Evolutionary conservation across 768 basidiomycete species (phyloP), one percentile per base, ranked within the genome.

Genomic region (Suillus variegatus): DNA sequence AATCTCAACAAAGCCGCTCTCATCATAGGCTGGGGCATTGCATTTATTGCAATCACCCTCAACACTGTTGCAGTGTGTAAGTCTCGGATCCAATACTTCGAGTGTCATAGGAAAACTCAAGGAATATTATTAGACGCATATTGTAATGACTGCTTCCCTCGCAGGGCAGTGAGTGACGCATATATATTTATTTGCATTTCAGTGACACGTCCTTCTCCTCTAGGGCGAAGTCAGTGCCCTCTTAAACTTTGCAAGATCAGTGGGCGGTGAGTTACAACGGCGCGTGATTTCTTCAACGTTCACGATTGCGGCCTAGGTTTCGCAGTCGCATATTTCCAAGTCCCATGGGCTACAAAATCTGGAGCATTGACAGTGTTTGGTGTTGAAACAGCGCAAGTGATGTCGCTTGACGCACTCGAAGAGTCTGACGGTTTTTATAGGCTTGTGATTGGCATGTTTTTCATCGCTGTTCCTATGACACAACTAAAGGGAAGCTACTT

Each of bases 11-110:
- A 75, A 16, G 65, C 63, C 1, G 75, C 73, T 0, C 57, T 81
- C 38, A 70, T 84, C 8, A 64, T 84, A 41, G 82, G 82, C 0
- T 84, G 82, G 82, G 82, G 80, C 4, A 74, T 84, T 52, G 81
- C 80, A 0, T 71, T 76, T 66, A 61, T 74, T 6, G 71, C 76
- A 3, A 71, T 78, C 25, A 74, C 80, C 71, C 64, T 83, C 64
- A 77, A 76, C 56, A 82, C 82, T 1, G 82, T 81, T 8, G 79
- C 74, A 1, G 72, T 80, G 62, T 83, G 81, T 76, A 61, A 38
- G 74, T 73, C 28, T 46, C 4, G 36, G 64, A 61, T 66, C 61
- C 6, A 7, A 35, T 60, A 16, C 4, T 47, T 36, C 3, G 22
- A 28, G 38, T 35, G 10, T 35, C 35, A n/a, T n/a, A 36, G 7